These are phyloP conservation scores for Aspergillus conjunctus DNA, from an alignment of 495 filamentous ascomycete genomes.

Conservation along the genomic window DNA sequence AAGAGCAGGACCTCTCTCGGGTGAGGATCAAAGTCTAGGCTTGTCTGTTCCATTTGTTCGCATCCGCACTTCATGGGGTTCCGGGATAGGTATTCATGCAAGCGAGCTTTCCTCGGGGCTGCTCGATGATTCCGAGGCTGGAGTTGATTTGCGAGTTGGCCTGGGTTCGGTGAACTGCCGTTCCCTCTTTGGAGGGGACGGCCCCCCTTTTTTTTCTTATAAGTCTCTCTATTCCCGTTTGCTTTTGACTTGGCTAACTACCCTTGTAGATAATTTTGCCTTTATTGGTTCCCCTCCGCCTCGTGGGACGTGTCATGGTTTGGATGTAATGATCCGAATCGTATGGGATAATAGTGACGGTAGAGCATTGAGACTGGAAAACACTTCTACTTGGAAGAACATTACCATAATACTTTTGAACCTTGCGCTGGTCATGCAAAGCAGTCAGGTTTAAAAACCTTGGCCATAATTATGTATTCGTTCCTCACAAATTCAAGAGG, in stretches of 20 bases:
- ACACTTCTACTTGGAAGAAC: no score
- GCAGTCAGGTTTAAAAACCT: no score
- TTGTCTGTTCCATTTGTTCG: conserved; percentile 62
- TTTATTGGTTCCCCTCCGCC: no score
- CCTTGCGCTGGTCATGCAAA: no score
- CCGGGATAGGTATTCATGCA: conserved; percentile 12
- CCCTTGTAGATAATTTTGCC: conserved; percentile 1
- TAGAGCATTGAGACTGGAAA: no score
- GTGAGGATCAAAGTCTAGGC: conserved; percentile 96
- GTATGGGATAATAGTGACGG: no score
- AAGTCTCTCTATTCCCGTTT: conserved; percentile 49
- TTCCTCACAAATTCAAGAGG: no score
- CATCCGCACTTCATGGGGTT: conserved; percentile 3
- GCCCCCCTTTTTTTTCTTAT: conserved; percentile 62
- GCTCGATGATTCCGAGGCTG: conserved; percentile 36
- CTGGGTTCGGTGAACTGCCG: conserved; percentile 34
- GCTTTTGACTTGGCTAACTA: conserved; percentile 34
- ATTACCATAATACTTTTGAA: no score
- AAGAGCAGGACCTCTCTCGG: conserved; percentile 80
- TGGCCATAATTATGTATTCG: no score
- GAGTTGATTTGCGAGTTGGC: conserved; percentile 20
- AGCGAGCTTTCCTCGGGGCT: conserved; percentile 14
- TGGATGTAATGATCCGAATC: no score
- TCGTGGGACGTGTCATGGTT: no score
- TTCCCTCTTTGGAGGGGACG: conserved; percentile 49